Conservation (phyloP, 2,329 filamentous ascomycete species). For the Colletotrichum caudatum region DNA sequence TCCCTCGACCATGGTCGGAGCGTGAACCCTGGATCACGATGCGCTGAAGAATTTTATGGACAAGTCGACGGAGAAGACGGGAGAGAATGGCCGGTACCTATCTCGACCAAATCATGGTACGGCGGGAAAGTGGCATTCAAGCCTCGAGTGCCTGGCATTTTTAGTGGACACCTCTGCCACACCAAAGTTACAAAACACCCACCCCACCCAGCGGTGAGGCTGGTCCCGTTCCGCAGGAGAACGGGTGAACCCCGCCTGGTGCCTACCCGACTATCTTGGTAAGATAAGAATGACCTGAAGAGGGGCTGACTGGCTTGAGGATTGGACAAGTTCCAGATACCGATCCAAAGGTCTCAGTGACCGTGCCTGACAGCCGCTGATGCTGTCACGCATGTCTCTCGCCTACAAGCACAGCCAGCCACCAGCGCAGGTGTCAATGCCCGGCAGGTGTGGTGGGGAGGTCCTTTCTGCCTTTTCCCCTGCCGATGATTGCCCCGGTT, state of each 20-base stretch:
- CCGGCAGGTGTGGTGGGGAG: background rate
- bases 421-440: background rate
- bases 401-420: conserved; percentile 1
- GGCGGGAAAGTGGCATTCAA: background rate
- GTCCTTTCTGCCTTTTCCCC: background rate
- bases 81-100: background rate
- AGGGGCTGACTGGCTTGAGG: conserved; percentile 4
- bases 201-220: background rate
- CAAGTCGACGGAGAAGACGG: background rate
- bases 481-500: conserved; percentile 18
- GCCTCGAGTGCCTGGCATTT: conserved; percentile 9
- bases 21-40: background rate
- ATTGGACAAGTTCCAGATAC: conserved; percentile 27
- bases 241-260: background rate
- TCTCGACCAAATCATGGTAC: no score
- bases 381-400: conserved; percentile 26
- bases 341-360: background rate
- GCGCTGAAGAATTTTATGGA: background rate
- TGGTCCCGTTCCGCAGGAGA: background rate
- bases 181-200: conserved; percentile 21
- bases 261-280: conserved; percentile 6
- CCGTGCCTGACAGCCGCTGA: background rate
- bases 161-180: conserved; percentile 1
- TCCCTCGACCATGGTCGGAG: background rate
- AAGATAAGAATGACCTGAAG: background rate